Evolutionary conservation across 2,329 filamentous ascomycete genomes (phyloP).

Genomic region (Dendryphion nanum): DNA sequence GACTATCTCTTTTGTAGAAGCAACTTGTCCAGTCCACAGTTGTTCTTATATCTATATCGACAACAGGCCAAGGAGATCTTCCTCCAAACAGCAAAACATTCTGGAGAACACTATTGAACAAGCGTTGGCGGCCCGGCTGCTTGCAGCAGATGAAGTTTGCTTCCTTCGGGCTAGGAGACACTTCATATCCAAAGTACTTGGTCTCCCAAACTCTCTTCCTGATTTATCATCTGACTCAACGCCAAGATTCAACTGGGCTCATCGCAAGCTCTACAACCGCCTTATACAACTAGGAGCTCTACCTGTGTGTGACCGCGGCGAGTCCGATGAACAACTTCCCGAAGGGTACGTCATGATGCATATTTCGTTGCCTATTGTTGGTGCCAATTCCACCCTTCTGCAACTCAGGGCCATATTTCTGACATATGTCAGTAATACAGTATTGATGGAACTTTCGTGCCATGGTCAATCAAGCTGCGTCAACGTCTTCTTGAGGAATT

Average conservation of each 20-base stretch:
- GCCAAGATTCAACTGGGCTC: slow-evolving; percentile 84
- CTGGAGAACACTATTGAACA: slow-evolving; percentile 81
- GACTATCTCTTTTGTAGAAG: slow-evolving; percentile 24
- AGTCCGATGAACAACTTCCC: slow-evolving; percentile 90
- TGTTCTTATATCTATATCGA: slow-evolving; percentile 81
- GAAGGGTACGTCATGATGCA: slow-evolving; percentile 65
- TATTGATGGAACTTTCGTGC: slow-evolving; percentile 76
- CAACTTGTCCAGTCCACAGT: slow-evolving; percentile 51
- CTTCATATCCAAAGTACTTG: slow-evolving; percentile 84
- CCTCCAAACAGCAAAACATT: slow-evolving; percentile 78
- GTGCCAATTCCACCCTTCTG: slow-evolving; percentile 6
- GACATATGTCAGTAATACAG: slow-evolving; percentile 44
- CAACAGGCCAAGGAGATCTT: slow-evolving; percentile 91
- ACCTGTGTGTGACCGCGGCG: slow-evolving; percentile 73
- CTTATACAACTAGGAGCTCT: slow-evolving; percentile 79
- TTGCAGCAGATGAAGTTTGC: slow-evolving; percentile 71
- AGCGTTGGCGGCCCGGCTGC: slow-evolving; percentile 70
- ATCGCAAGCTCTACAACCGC: slow-evolving; percentile 81
- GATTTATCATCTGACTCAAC: slow-evolving; percentile 13
- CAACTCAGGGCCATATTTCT: neutral
- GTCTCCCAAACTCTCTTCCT: too few relatives aligned
- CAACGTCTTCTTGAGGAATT: slow-evolving; percentile 64
- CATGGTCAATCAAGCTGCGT: slow-evolving; percentile 71
- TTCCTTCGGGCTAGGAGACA: slow-evolving; percentile 90
- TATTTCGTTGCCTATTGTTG: slow-evolving; percentile 1